phyloP scores from a whole-genome alignment of 192 early-diverging fungal species.

The Phycomyces blakesleeanus region DNA sequence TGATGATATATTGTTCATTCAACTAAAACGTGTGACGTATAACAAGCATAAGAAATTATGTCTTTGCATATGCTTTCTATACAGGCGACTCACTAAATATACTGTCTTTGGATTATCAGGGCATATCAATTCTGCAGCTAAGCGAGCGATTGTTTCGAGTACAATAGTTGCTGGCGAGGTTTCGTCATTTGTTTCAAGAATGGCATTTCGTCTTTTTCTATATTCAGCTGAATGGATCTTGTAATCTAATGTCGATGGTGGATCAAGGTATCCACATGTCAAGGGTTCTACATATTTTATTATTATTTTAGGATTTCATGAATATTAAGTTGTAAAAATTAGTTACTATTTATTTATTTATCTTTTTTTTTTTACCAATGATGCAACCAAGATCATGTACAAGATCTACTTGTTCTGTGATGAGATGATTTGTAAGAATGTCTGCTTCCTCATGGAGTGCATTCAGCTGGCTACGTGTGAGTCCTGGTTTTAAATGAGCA shows the following conservation, averaged over 20 bases:
- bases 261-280: constrained; percentile 31
- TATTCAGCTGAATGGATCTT: constrained; percentile 15
- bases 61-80: not conserved
- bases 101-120: not conserved
- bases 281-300: constrained; percentile 34
- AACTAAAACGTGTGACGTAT: constrained; percentile 15
- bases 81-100: constrained; percentile 14
- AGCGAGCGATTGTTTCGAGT: constrained; percentile 5
- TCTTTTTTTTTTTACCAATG: too few relatives aligned
- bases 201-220: constrained; percentile 14
- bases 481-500: constrained; percentile 1
- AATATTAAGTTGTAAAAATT: too few relatives aligned
- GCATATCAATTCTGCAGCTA: constrained; percentile 14
- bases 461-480: constrained; percentile 9
- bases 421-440: constrained; percentile 24
- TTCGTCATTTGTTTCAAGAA: constrained; percentile 7
- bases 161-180: not conserved
- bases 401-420: constrained; percentile 28
- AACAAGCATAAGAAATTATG: too few relatives aligned
- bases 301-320: too few relatives aligned
- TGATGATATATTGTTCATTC: constrained; percentile 41
- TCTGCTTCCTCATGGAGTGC: constrained; percentile 28
- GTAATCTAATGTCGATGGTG: constrained; percentile 8
- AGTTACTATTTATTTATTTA: too few relatives aligned
- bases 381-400: constrained; percentile 32